Evolutionary conservation across 164 flowering plant genomes (phyloP), one percentile per base, ranked within the genome.

Genomic region (Macadamia tetraphylla): DNA sequence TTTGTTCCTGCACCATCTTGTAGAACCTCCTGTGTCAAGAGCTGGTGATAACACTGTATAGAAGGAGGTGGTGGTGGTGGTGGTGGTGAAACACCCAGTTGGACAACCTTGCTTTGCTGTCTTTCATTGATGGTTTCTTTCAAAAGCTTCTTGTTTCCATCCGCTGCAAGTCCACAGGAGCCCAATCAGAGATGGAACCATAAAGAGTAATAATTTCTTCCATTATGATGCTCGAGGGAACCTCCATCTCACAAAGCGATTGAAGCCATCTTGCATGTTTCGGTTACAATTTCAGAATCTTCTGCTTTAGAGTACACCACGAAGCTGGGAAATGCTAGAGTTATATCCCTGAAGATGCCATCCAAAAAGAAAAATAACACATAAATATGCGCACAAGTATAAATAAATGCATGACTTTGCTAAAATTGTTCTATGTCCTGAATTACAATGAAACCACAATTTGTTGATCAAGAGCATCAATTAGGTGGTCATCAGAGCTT

Each of bases 311-410:
- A 62, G 70, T 68, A 70, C 61, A 80, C 60, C 66, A 86, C 78
- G 70, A 86, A 86, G 78, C 84, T 79, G 12, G 90, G 90, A 76
- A 86, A 86, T 68, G 80, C 70, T 44, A 81, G 32, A 32, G 90
- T 84, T 51, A 84, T 57, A 58, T 86, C 88, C 86, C 90, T 86
- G 86, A 42, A 72, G 48, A 69, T 61, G 64, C 15, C 23, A 60
- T 5, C 31, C 55, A 58, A 62, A 40, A 17, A 12, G 3, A 53
- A 14, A 53, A 53, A 53, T 2, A 53, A 6, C 17, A 14, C 57
- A 53, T 53, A 4, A 12, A 17, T 17, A 53, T 4, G 57, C n/a
- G 6, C 18, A 53, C 0, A 53, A 14, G 15, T 30, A 60, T 8
- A 51, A 55, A 10, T 10, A 3, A 49, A 14, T 10, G 15, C 17